Evolutionary conservation across 306 rosid species (phyloP).

Genomic region (Arachis hypogaea): DNA sequence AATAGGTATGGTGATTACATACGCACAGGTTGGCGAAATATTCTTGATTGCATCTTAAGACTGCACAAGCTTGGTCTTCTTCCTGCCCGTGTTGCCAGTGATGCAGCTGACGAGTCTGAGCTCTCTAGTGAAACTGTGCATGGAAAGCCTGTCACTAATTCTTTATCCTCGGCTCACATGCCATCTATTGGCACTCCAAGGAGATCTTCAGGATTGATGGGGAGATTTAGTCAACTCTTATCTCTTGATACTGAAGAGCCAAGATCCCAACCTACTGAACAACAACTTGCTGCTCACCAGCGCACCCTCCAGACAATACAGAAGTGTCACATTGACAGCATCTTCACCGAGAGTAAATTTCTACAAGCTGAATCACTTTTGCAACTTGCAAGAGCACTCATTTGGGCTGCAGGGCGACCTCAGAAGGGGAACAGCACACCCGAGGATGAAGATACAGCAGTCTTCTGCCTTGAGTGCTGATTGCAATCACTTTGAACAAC

Average conservation of each 20-base stretch:
- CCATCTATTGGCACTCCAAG: slow-evolving; percentile 85
- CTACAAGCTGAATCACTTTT: slow-evolving; percentile 90
- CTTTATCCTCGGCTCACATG: slow-evolving; percentile 81
- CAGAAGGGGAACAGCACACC: slow-evolving; percentile 86
- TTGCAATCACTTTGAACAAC: slow-evolving; percentile 93
- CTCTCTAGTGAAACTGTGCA: slow-evolving; percentile 75
- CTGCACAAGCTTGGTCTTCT: slow-evolving; percentile 97
- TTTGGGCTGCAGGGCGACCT: slow-evolving; percentile 92
- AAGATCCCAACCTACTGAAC: slow-evolving; percentile 98
- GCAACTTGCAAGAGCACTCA: slow-evolving; percentile 93
- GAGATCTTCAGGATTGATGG: slow-evolving; percentile 97
- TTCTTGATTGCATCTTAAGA: slow-evolving; percentile 91
- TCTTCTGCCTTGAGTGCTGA: slow-evolving; percentile 94
- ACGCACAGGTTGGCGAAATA: slow-evolving; percentile 98
- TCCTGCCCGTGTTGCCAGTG: slow-evolving; percentile 98
- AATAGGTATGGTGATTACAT: slow-evolving; percentile 94
- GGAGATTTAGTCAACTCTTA: slow-evolving; percentile 95
- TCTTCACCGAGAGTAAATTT: slow-evolving; percentile 95
- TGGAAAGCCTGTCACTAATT: slow-evolving; percentile 74
- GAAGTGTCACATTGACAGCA: slow-evolving; percentile 91
- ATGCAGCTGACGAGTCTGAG: slow-evolving; percentile 91
- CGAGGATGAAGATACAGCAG: slow-evolving; percentile 99
- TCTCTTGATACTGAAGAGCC: slow-evolving; percentile 98
- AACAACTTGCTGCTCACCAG: slow-evolving; percentile 98
- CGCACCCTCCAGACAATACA: slow-evolving; percentile 92